Evolutionary conservation across 2,329 filamentous ascomycete genomes (phyloP).

Genomic region (Arthrinium phaeospermum): DNA sequence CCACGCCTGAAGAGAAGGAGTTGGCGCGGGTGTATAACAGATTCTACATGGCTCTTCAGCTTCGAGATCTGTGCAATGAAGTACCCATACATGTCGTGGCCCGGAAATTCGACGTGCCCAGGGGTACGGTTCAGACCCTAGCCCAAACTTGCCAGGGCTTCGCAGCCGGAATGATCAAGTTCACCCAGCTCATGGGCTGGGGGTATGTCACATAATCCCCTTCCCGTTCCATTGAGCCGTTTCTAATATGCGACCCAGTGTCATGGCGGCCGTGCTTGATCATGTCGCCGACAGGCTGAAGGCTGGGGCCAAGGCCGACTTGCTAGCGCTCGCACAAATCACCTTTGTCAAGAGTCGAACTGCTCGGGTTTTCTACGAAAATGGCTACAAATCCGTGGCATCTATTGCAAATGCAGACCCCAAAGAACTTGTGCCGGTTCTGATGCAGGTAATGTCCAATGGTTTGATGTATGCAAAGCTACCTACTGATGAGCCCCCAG

Average conservation of each 20-base stretch:
- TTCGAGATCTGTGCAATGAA: conserved; percentile 82
- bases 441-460: conserved; percentile 64
- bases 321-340: conserved; percentile 73
- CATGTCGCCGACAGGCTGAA: conserved; percentile 77
- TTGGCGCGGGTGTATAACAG: conserved; percentile 69
- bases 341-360: conserved; percentile 80
- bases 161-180: conserved; percentile 79
- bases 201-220: conserved; percentile 47
- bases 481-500: conserved; percentile 39
- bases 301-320: conserved; percentile 73
- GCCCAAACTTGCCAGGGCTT: conserved; percentile 80
- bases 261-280: conserved; percentile 73
- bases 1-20: conserved; percentile 64
- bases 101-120: conserved; percentile 71
- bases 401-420: conserved; percentile 72
- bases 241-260: conserved; percentile 46
- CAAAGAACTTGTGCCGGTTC: conserved; percentile 70
- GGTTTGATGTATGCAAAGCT: conserved; percentile 17
- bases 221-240: neutral
- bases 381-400: conserved; percentile 72
- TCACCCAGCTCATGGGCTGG: conserved; percentile 80
- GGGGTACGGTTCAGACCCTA: conserved; percentile 74
- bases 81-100: conserved; percentile 73
- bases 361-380: conserved; percentile 76
- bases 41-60: conserved; percentile 76